Conservation (phyloP, 2,329 filamentous ascomycete species). For the Phyllosticta citriasiana region DNA sequence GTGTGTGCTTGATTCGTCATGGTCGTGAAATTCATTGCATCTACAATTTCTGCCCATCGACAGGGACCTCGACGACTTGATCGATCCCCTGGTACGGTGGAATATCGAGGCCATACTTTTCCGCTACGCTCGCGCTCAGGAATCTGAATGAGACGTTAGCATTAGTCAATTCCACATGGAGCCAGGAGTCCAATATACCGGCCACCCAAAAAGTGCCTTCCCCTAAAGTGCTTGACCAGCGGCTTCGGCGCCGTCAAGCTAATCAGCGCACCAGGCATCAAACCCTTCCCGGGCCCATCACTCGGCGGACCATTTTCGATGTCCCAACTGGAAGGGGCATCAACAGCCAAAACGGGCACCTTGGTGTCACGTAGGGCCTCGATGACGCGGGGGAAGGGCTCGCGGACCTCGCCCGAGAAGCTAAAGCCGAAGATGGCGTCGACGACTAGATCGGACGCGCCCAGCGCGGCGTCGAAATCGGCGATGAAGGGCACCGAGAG, state of each 20-base stretch:
- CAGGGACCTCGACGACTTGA: conserved; percentile 70
- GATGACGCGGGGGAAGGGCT: conserved; percentile 80
- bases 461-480: conserved; percentile 61
- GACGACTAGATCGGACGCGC: conserved; percentile 66
- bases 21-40: not conserved
- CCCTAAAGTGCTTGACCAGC: conserved; percentile 70
- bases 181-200: conserved; percentile 40
- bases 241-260: conserved; percentile 93
- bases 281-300: conserved; percentile 66
- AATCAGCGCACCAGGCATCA: conserved; percentile 70
- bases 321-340: conserved; percentile 91
- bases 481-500: conserved; percentile 74
- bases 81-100: conserved; percentile 78
- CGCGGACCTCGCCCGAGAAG: conserved; percentile 84
- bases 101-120: conserved; percentile 77
- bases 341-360: conserved; percentile 75
- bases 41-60: conserved; percentile 40
- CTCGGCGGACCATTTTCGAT: conserved; percentile 76
- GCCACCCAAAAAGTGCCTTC: conserved; percentile 86
- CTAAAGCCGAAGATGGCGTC: conserved; percentile 96
- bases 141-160: conserved; percentile 47
- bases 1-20: not conserved
- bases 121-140: conserved; percentile 63
- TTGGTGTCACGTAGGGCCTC: conserved; percentile 61
- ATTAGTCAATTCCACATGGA: not conserved